Evolutionary conservation across 306 rosid genomes (phyloP).

Genomic region (Begonia peltatifolia): DNA sequence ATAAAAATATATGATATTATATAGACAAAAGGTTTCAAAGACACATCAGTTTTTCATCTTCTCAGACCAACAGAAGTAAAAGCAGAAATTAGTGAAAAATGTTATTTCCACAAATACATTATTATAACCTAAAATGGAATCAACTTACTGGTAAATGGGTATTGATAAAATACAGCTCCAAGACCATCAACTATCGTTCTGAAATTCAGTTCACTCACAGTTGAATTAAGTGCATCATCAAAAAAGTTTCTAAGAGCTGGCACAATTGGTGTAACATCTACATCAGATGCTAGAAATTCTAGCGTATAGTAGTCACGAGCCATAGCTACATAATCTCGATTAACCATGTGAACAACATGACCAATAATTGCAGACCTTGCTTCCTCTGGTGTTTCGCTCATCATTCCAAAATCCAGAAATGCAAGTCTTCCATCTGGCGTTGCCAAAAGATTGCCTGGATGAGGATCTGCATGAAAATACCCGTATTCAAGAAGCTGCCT

Average conservation of each 20-base stretch:
- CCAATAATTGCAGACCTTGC: slow-evolving; percentile 84
- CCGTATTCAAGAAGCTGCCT: slow-evolving; percentile 91
- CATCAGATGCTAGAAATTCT: slow-evolving; percentile 66
- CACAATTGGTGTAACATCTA: slow-evolving; percentile 81
- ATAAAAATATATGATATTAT: background rate
- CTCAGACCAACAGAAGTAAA: too few species aligned
- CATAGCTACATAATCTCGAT: slow-evolving; percentile 97
- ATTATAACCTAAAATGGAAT: background rate
- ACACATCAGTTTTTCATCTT: too few species aligned
- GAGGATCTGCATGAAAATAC: slow-evolving; percentile 98
- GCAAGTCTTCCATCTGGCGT: slow-evolving; percentile 96
- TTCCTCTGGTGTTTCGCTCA: slow-evolving; percentile 96
- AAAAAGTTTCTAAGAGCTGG: slow-evolving; percentile 77
- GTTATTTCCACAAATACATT: too few species aligned
- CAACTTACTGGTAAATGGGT: slow-evolving; percentile 84
- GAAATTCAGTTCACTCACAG: slow-evolving; percentile 92
- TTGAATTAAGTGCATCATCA: slow-evolving; percentile 72
- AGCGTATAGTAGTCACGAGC: slow-evolving; percentile 88
- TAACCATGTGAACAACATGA: slow-evolving; percentile 95
- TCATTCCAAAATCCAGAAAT: slow-evolving; percentile 95
- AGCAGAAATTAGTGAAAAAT: too few species aligned
- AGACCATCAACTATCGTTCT: slow-evolving; percentile 89
- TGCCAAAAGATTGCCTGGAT: slow-evolving; percentile 97
- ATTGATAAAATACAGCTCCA: slow-evolving; percentile 79
- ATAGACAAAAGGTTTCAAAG: too few species aligned